Evolutionary conservation across 768 basidiomycete genomes (phyloP), one percentile per base, ranked within the genome.

Genomic region (Boletus rubroflammeus): DNA sequence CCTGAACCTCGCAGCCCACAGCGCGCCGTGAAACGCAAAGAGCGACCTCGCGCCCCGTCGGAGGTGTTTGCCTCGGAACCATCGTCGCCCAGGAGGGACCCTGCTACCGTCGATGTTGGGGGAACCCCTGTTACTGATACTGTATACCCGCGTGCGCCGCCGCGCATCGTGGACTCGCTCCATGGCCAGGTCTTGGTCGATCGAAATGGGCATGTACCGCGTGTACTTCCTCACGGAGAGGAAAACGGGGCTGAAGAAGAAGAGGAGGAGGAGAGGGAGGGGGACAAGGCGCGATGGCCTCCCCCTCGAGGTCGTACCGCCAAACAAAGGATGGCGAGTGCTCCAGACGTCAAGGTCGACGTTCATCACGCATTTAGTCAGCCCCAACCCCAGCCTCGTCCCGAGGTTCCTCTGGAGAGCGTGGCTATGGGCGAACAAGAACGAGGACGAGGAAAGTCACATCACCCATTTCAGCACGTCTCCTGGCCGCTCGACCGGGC

Each of bases 311-410:
- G 41, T n/a, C 45, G 2, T 34, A 15, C 42, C 10, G 21, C 47
- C 25, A 45, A 51, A 44, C 23, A 35, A 32, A 40, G 10, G 39
- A n/a, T 35, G 28, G 19, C 31, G 15, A 50, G 10, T 19, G 45
- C 17, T 48, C 41, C 32, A 21, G 40, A 9, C 6, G 42, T 6
- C 36, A 10, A 35, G 32, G 44, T 28, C 23, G 6, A 38, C 1
- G 13, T 9, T 23, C 60, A 52, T 21, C 66, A 67, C 29, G 4
- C 59, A 19, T 66, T 67, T 34, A 59, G 56, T 47, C 66, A 62
- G 14, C 29, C 21, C 0, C 40, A 31, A 28, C 26, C 40, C 2
- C 50, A 14, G 15, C 25, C 54, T 9, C 29, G 6, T 19, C 6
- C 39, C 2, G 54, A 50, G 31, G 11, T 1, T 28, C 26, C 29